Evolutionary conservation across 1,284 basidiomycete genomes (phyloP).

Genomic region (Xerocomus nothofagi): DNA sequence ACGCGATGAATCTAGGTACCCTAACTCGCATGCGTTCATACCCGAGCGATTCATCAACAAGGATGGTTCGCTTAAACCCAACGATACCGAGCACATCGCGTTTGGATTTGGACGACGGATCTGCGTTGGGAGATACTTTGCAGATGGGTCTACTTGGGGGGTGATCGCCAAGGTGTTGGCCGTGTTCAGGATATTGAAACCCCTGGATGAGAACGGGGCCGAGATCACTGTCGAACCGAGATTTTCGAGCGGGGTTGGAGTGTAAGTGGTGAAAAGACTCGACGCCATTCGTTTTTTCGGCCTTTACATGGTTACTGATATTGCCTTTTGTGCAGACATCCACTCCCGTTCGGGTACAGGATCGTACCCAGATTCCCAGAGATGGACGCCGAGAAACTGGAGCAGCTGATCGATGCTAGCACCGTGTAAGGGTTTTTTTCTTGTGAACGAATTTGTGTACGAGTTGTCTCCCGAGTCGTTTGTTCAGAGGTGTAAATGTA

Average conservation of each 20-base stretch:
- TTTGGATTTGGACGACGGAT: slow-evolving; percentile 17
- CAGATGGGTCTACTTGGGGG: slow-evolving; percentile 10
- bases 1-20: slow-evolving; percentile 8
- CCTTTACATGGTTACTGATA: too few species aligned
- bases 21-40: slow-evolving; percentile 6
- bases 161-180: slow-evolving; percentile 9
- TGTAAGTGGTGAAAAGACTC: slow-evolving; percentile 8
- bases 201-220: slow-evolving; percentile 8
- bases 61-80: slow-evolving; percentile 7
- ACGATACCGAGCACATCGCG: slow-evolving; percentile 1
- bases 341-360: too few species aligned
- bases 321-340: too few species aligned
- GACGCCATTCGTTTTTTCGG: too few species aligned
- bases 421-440: too few species aligned
- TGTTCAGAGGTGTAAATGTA: too few species aligned
- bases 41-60: slow-evolving; percentile 16
- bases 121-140: slow-evolving; percentile 13
- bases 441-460: too few species aligned
- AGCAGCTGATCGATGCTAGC: too few species aligned
- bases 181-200: slow-evolving; percentile 9
- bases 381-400: too few species aligned
- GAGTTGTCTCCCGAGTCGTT: too few species aligned
- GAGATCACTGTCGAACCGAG: slow-evolving; percentile 8
- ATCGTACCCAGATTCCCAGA: too few species aligned
- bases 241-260: neutral